Base-by-base conservation (phyloP, 805 yeast genomes). In the Vanderwaltozyma verrucispora region DNA sequence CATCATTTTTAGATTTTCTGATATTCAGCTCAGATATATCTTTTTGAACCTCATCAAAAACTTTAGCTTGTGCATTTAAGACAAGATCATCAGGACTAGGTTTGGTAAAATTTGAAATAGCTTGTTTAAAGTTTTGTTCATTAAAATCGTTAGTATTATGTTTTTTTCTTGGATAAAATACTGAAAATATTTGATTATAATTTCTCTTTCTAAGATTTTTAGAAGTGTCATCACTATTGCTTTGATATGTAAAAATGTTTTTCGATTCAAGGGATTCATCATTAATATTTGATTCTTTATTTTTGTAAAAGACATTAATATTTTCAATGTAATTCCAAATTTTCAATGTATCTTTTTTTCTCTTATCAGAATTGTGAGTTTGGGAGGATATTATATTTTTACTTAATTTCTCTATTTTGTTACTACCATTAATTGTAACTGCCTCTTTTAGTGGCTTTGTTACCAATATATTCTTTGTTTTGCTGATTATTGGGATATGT, bases 71-170 rank as follows among this genome's bases (percentile, higher is more conserved):
- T 1, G 86, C 85, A 29, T 62, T 57, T 35, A 72, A 51, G 3
- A 81, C 68, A 34, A 67, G 57, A 51, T 86, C 95, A 61, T 88
- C 96, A 5, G 96, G 96, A 47, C 94, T 81, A 13, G 87, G 87
- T 43, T 68, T 65, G 11, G 60, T 55, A 47, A 85, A 85, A 46
- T 75, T 80, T 32, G 66, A 50, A 33, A 68, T 64, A 2, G 72
- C 59, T 33, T 44, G 37, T 37, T 48, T 46, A 17, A 33, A 30
- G 6, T 13, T 30, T 26, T 28, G 18, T 12, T 15, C 4, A 12
- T 20, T 5, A 26, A 19, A 28, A 4, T 17, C 23, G 36, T 32
- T 32, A 29, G 34, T 38, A 30, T 18, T 20, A 2, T 9, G 5
- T 69, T 69, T 68, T 69, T 76, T 64, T 28, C 31, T 29, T 14